Evolutionary conservation across 2,329 filamentous ascomycete species (phyloP).

Genomic region (Colletotrichum sidae): DNA sequence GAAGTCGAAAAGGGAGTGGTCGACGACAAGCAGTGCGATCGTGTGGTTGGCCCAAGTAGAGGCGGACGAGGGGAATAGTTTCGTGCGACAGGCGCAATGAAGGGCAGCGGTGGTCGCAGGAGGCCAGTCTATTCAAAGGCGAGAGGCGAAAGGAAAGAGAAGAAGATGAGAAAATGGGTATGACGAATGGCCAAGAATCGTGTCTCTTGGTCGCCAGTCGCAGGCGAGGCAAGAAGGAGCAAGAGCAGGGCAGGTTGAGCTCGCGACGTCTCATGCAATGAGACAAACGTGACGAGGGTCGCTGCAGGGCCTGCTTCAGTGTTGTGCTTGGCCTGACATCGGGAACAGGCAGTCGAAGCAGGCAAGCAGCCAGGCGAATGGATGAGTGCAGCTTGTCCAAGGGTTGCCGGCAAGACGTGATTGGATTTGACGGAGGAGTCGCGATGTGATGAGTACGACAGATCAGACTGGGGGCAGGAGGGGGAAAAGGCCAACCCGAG

Average conservation of each 20-base stretch:
- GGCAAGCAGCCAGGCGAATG: background rate
- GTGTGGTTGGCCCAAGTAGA: conserved; percentile 17
- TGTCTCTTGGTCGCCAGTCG: conserved; percentile 23
- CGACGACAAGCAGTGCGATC: conserved; percentile 16
- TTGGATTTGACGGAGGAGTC: background rate
- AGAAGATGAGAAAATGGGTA: background rate
- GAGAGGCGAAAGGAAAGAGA: background rate
- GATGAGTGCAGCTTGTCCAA: background rate
- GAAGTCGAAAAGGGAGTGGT: conserved; percentile 9
- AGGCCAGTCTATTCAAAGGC: background rate
- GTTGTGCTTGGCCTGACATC: conserved; percentile 15
- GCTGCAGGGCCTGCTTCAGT: conserved; percentile 12
- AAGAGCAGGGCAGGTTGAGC: conserved; percentile 4
- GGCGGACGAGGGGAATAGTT: background rate
- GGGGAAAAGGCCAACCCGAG: background rate
- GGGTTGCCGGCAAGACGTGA: background rate
- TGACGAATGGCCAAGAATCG: conserved; percentile 15
- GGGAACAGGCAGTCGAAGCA: conserved; percentile 7
- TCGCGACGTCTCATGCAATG: conserved; percentile 24
- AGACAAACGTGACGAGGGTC: conserved; percentile 30
- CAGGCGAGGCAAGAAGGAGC: background rate
- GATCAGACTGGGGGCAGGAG: conserved; percentile 2
- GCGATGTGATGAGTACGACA: conserved; percentile 14
- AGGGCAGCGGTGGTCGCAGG: background rate
- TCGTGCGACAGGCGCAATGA: conserved; percentile 4